Evolutionary conservation across 345 rosid genomes (phyloP), one percentile per base, ranked within the genome.

Genomic region (Bruguiera parviflora): DNA sequence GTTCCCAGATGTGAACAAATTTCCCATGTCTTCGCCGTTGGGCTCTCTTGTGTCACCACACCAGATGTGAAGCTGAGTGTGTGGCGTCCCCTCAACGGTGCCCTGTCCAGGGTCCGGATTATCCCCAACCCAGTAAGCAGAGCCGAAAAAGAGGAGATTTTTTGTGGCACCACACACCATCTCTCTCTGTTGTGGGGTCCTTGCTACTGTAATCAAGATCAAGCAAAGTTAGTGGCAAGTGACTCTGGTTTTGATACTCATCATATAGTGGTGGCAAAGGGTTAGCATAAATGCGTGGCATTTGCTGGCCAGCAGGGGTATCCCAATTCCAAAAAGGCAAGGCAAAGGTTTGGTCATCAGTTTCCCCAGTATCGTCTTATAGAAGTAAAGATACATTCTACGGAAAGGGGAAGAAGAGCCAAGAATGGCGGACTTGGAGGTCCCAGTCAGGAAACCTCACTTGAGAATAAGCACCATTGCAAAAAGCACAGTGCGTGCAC

Each of bases 261-360:
- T 85, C 81, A 8, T 83, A 76, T 13, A 81, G 78, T 1, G 87
- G 67, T 2, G 89, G 83, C 7, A 52, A 55, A 4, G 78, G 66
- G 74, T 83, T 57, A 0, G 81, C 9, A 22, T 59, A 85, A 21
- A 81, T 53, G 6, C 76, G n/a, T 1, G 90, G 93, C 75, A 88
- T 71, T 68, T 63, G 73, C 90, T 86, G 86, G 28, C 93, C 93
- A 0, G 59, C 47, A 0, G 92, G 84, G 8, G 85, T 57, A 65
- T 85, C 89, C 89, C 92, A 85, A 53, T 85, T 88, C 92, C 92
- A 85, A 21, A 68, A 88, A 0, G 92, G 88, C 65, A 85, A 64
- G 22, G 88, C 83, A 29, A 87, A 87, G 39, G 79, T 77, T 7
- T 89, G 88, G 57, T 85, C 92, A 39, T 66, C 81, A 88, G 60